phyloP scores from a whole-genome alignment of 495 filamentous ascomycete genomes.

The Melanomma pulvis-pyrius region DNA sequence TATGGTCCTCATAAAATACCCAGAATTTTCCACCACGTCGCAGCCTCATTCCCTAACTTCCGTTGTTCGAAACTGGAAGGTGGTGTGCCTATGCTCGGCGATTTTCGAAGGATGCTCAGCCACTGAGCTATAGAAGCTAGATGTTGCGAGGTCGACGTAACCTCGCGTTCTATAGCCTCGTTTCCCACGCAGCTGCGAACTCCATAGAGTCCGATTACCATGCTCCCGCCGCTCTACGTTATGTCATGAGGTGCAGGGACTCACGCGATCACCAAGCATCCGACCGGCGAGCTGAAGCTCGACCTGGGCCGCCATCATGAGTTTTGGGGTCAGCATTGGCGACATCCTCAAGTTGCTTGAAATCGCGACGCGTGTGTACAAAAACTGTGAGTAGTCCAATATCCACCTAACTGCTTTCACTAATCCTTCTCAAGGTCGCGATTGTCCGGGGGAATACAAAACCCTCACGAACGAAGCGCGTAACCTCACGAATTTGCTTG shows the following conservation, averaged over 20 bases:
- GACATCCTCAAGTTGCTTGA: constrained; percentile 26
- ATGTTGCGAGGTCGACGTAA: background rate
- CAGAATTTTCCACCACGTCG: no score
- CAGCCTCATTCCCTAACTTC: no score
- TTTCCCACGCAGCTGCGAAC: background rate
- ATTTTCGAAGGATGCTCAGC: background rate
- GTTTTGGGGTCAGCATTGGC: constrained; percentile 23
- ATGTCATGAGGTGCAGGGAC: background rate
- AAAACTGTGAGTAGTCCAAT: constrained; percentile 19
- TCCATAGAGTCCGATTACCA: background rate
- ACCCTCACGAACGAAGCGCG: constrained; percentile 31
- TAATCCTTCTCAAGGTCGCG: constrained; percentile 12
- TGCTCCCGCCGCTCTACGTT: background rate
- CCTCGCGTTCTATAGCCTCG: background rate
- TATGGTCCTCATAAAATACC: no score
- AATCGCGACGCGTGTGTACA: constrained; percentile 23
- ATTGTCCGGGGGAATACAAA: constrained; percentile 32
- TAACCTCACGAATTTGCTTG: constrained; percentile 24
- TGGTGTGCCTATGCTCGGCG: background rate
- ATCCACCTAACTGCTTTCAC: background rate
- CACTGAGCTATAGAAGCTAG: background rate
- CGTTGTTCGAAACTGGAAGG: no score
- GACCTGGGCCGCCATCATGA: background rate
- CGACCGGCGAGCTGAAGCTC: background rate
- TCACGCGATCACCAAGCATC: background rate